phyloP scores from a whole-genome alignment of 768 basidiomycete species.

The Phallus indusiatus region DNA sequence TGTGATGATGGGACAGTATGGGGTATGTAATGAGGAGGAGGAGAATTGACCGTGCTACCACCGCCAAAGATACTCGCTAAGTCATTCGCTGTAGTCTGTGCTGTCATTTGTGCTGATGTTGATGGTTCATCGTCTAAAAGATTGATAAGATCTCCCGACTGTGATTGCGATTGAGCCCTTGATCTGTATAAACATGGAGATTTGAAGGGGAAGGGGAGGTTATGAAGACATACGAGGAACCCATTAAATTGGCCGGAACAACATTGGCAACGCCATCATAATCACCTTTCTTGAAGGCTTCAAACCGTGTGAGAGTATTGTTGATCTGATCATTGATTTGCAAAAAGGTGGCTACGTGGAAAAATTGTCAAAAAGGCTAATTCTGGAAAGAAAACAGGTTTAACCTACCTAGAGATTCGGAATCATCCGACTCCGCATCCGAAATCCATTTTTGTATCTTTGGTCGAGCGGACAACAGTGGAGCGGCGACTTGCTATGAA shows the following conservation, averaged over 20 bases:
- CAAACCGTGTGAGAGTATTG: conserved; percentile 79
- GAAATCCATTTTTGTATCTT: conserved; percentile 98
- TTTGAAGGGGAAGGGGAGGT: background rate
- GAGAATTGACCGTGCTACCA: conserved; percentile 6
- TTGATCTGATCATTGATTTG: conserved; percentile 99
- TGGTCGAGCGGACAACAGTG: conserved; percentile 74
- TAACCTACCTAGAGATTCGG: conserved; percentile 86
- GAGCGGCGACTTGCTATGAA: conserved; percentile 76
- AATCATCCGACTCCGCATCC: conserved; percentile 82
- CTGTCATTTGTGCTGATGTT: conserved; percentile 4
- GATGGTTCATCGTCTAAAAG: conserved; percentile 47
- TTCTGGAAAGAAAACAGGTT: background rate
- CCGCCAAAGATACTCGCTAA: conserved; percentile 51
- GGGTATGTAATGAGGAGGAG: conserved; percentile 1
- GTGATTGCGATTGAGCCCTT: conserved; percentile 14
- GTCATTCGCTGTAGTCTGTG: conserved; percentile 35
- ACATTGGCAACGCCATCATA: conserved; percentile 59
- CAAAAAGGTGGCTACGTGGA: conserved; percentile 72
- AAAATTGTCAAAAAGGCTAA: background rate
- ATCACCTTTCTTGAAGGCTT: conserved; percentile 90
- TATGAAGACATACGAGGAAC: conserved; percentile 10
- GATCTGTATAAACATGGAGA: background rate
- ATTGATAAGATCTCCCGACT: conserved; percentile 57
- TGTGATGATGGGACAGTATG: conserved; percentile 4
- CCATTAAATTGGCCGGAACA: conserved; percentile 50